Conservation (phyloP, 805 yeast species). For the Yarrowia osloensis region DNA sequence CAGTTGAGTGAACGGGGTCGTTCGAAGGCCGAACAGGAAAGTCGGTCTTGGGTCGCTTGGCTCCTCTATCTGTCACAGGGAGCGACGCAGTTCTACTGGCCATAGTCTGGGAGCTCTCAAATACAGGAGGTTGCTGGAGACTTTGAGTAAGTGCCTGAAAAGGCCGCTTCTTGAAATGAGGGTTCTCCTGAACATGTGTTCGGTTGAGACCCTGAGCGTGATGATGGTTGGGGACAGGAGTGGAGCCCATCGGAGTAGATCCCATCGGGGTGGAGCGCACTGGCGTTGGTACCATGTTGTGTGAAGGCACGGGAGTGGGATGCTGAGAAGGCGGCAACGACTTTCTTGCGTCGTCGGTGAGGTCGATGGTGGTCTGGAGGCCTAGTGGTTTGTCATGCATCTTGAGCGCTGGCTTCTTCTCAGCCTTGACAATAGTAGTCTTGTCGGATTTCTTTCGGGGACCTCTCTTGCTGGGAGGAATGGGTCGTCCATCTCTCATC, state of each 20-base stretch:
- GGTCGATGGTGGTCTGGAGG: not conserved
- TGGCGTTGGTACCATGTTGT: not conserved
- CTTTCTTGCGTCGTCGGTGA: not conserved
- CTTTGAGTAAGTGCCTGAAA: slow-evolving; percentile 23
- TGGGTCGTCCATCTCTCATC: slow-evolving; percentile 17
- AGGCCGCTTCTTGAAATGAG: not conserved
- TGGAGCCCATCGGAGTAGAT: not conserved
- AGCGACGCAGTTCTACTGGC: slow-evolving; percentile 10
- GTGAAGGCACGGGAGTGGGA: not conserved
- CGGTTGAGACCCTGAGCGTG: not conserved
- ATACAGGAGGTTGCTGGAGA: slow-evolving; percentile 14
- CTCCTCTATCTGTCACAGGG: not conserved
- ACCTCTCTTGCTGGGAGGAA: slow-evolving; percentile 12
- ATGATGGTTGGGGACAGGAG: not conserved
- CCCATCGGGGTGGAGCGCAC: not conserved
- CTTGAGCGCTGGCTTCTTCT: not conserved
- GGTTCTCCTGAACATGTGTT: slow-evolving; percentile 8
- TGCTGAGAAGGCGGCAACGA: not conserved
- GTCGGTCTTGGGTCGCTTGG: not conserved
- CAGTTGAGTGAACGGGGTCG: not conserved
- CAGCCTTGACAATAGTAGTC: not conserved
- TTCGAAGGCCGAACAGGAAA: not conserved
- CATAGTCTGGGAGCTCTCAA: not conserved
- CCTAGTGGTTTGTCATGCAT: not conserved
- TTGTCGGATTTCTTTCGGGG: slow-evolving; percentile 21